Evolutionary conservation across 345 rosid genomes (phyloP).

Genomic region (Psidium friedrichsthalianum): DNA sequence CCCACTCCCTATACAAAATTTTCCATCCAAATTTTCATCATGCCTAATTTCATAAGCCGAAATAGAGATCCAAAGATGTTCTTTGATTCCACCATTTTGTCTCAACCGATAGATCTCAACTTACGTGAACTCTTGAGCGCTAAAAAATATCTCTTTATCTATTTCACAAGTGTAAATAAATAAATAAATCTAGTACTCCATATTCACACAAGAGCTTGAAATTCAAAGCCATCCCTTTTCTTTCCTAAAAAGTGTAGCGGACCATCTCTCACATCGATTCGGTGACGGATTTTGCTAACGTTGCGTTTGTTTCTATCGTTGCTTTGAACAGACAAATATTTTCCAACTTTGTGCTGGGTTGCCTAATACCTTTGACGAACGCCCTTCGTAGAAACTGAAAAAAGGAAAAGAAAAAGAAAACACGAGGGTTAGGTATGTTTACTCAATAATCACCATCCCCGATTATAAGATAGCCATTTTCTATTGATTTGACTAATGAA

Average conservation of each 20-base stretch:
- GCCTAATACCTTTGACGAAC: background rate
- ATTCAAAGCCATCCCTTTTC: background rate
- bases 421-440: background rate
- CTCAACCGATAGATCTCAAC: background rate
- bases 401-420: background rate
- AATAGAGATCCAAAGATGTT: background rate
- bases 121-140: too few species aligned
- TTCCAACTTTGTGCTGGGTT: background rate
- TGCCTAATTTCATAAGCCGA: background rate
- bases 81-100: background rate
- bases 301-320: background rate
- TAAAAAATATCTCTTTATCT: too few species aligned
- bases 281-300: fast-evolving
- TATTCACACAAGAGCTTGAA: too few species aligned
- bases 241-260: fast-evolving
- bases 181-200: too few species aligned
- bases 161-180: too few species aligned
- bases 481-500: background rate
- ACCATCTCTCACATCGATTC: background rate
- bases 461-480: background rate
- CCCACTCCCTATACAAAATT: background rate
- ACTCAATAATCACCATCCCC: background rate
- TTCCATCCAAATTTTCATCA: background rate
- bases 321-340: background rate
- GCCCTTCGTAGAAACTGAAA: background rate